phyloP scores from a whole-genome alignment of 2,329 filamentous ascomycete genomes.

The Cercospora canescens region DNA sequence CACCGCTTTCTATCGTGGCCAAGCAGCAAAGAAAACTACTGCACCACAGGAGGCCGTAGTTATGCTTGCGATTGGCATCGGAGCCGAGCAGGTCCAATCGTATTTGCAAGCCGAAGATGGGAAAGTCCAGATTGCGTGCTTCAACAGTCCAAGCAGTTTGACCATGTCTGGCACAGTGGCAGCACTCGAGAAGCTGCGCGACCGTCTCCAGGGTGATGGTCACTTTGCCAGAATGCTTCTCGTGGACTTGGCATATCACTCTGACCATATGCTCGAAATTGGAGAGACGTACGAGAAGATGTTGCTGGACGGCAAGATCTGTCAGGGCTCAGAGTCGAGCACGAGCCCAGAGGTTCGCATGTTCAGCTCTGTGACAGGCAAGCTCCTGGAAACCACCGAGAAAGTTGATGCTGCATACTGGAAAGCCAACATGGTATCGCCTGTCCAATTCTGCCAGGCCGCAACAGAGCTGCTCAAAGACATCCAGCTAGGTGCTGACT shows the following conservation, averaged over 20 bases:
- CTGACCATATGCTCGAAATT: slow-evolving; percentile 34
- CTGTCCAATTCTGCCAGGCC: neutral
- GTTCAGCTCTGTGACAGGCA: neutral
- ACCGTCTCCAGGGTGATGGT: neutral
- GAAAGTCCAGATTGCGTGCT: slow-evolving; percentile 6
- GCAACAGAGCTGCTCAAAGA: neutral
- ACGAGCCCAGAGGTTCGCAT: neutral
- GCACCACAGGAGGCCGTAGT: slow-evolving; percentile 21
- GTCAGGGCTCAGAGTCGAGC: neutral
- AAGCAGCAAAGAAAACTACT: neutral
- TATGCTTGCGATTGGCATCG: slow-evolving; percentile 37
- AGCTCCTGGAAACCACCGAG: neutral
- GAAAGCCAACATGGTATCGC: neutral
- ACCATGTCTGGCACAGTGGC: slow-evolving; percentile 44
- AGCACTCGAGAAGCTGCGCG: neutral
- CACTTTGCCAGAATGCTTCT: slow-evolving; percentile 39
- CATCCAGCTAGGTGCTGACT: neutral
- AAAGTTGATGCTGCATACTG: neutral
- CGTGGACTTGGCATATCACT: slow-evolving; percentile 47
- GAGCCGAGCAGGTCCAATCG: slow-evolving; percentile 28
- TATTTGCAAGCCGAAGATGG: neutral
- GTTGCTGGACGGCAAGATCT: neutral
- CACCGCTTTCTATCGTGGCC: slow-evolving; percentile 20
- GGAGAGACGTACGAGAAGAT: neutral
- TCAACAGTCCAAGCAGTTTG: slow-evolving; percentile 43